phyloP scores from a whole-genome alignment of 495 filamentous ascomycete genomes.

The Aspergillus affinis region DNA sequence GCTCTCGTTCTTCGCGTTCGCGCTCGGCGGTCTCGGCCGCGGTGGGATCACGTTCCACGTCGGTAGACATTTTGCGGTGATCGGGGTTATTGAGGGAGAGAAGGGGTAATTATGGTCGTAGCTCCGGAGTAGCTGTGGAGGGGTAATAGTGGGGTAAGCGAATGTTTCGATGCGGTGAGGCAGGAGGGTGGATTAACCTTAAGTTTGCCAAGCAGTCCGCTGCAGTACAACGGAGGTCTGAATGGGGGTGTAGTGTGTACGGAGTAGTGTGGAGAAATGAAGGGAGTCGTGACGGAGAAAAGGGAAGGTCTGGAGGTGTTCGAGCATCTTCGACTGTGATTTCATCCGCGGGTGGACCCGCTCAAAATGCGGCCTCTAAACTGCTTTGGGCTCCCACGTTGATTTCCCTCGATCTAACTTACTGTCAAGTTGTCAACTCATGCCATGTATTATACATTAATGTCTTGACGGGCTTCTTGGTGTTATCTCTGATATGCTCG shows the following conservation, averaged over 20 bases:
- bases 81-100: neutral
- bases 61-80: conserved; percentile 22
- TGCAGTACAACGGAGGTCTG: no score
- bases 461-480: no score
- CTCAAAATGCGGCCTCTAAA: neutral
- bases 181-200: neutral
- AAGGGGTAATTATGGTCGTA: neutral
- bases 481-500: no score
- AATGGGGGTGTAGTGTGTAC: no score
- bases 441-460: neutral
- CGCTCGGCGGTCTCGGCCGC: conserved; percentile 52
- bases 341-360: neutral
- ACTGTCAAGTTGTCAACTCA: neutral
- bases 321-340: neutral
- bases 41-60: conserved; percentile 42
- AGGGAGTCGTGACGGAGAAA: neutral
- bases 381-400: neutral
- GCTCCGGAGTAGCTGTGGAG: neutral
- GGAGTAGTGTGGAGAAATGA: no score
- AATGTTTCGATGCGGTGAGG: neutral
- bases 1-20: conserved; percentile 60
- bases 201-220: neutral
- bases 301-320: neutral
- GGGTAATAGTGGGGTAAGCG: neutral
- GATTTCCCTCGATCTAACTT: neutral